Percentiles rank a stretch among this genome's conserved stretches.
Evolutionary conservation across 805 yeast genomes (phyloP).

Genomic region (Nakazawaea molendinolei): DNA sequence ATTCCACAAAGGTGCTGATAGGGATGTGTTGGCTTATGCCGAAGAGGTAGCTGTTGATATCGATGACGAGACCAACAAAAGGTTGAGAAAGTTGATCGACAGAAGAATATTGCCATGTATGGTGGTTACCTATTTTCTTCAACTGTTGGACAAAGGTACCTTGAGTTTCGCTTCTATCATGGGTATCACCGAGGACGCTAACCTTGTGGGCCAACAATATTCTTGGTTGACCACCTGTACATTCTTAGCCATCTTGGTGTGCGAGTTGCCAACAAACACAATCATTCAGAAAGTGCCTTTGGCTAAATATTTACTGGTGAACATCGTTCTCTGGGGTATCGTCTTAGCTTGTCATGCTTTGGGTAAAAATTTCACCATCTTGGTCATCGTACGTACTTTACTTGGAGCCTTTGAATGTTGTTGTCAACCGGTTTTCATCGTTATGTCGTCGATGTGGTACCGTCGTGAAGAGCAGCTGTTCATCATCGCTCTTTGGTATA

Average conservation of each 20-base stretch:
- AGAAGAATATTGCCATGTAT: conserved; percentile 39
- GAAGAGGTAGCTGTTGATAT: conserved; percentile 17
- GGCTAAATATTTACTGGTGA: conserved; percentile 23
- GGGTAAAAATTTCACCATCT: conserved; percentile 37
- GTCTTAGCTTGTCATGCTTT: conserved; percentile 41
- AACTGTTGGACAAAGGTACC: conserved; percentile 55
- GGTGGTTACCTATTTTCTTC: conserved; percentile 38
- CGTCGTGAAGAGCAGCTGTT: conserved; percentile 38
- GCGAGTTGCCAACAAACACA: conserved; percentile 28
- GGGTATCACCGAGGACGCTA: conserved; percentile 19
- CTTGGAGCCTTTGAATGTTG: conserved; percentile 43
- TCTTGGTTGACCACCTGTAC: conserved; percentile 20
- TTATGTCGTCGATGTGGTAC: conserved; percentile 44
- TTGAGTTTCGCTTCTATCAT: conserved; percentile 20
- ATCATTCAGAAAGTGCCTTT: conserved; percentile 31
- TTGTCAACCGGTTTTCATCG: conserved; percentile 36
- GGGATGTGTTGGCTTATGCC: conserved; percentile 2
- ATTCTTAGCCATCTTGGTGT: conserved; percentile 33
- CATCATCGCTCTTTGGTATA: conserved; percentile 44
- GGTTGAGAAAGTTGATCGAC: conserved; percentile 18
- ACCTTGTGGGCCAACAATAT: conserved; percentile 21
- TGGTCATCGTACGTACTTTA: conserved; percentile 40
- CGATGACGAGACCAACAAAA: conserved; percentile 20
- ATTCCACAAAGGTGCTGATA: not conserved
- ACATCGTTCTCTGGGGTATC: conserved; percentile 35